phyloP scores from a whole-genome alignment of 2,329 filamentous ascomycete species.

The Xylariaceae sp. region DNA sequence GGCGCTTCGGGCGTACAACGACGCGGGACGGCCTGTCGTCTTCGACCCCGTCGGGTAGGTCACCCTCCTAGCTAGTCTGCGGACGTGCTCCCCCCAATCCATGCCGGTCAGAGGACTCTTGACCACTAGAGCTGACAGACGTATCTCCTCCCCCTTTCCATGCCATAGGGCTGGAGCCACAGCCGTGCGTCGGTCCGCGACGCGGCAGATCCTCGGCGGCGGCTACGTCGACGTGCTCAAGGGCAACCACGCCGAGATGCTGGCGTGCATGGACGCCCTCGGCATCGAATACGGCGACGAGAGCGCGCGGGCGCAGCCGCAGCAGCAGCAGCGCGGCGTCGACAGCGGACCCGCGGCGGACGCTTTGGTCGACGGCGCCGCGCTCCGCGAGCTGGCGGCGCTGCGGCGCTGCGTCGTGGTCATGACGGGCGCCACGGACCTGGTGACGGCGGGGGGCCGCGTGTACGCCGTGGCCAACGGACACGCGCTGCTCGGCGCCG shows the following conservation, averaged over 20 bases:
- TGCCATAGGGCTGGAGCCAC: slow-evolving; percentile 65
- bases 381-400: slow-evolving; percentile 60
- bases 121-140: no score
- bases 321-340: slow-evolving; percentile 68
- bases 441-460: slow-evolving; percentile 64
- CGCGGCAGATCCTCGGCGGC: slow-evolving; percentile 60
- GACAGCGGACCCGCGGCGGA: slow-evolving; percentile 59
- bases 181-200: slow-evolving; percentile 59
- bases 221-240: slow-evolving; percentile 88
- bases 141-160: not conserved
- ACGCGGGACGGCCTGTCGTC: slow-evolving; percentile 64
- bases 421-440: slow-evolving; percentile 73
- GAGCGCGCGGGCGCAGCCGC: slow-evolving; percentile 46
- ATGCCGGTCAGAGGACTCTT: not conserved
- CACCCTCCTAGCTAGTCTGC: not conserved
- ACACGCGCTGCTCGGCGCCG: slow-evolving; percentile 58
- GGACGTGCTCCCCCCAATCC: not conserved
- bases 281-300: slow-evolving; percentile 70
- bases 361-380: slow-evolving; percentile 45
- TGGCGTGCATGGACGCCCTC: slow-evolving; percentile 69
- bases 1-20: slow-evolving; percentile 77
- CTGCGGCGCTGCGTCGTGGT: slow-evolving; percentile 66
- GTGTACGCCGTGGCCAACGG: slow-evolving; percentile 70
- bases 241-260: slow-evolving; percentile 89
- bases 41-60: slow-evolving; percentile 79